These are phyloP conservation scores for Blastocystis sp. DNA, from an alignment of 352 stramenopile species.

Conservation along the genomic window DNA sequence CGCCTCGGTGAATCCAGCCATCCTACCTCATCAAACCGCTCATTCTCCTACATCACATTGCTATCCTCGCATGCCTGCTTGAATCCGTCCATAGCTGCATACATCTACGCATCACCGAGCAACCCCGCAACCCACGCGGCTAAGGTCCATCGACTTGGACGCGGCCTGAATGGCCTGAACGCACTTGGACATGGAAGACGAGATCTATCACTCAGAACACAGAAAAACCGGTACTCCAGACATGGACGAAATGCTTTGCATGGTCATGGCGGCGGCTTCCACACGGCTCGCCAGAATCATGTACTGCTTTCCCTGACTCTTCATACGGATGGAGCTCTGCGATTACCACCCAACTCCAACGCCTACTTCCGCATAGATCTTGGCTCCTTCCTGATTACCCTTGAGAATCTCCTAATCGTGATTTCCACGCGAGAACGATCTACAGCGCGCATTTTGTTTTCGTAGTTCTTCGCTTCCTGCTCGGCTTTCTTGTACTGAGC, in stretches of 20 bases:
- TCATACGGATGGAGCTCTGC: constrained; percentile 24
- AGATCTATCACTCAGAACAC: not conserved
- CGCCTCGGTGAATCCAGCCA: not conserved
- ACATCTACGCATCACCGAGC: constrained; percentile 5
- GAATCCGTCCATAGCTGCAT: constrained; percentile 36
- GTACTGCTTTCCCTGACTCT: constrained; percentile 28
- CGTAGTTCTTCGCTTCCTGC: constrained; percentile 1
- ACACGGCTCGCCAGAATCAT: constrained; percentile 23
- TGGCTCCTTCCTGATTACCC: constrained; percentile 36
- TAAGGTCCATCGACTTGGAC: not conserved
- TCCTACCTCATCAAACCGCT: not conserved
- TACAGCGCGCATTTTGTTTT: constrained; percentile 23
- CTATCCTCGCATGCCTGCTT: constrained; percentile 41
- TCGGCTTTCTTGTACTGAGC: constrained; percentile 24
- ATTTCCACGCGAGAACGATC: not conserved
- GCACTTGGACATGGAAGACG: not conserved
- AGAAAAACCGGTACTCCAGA: not conserved
- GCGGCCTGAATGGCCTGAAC: constrained; percentile 15
- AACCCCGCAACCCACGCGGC: not conserved
- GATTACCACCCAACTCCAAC: not conserved
- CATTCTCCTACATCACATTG: not conserved
- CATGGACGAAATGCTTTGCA: constrained; percentile 3
- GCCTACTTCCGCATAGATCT: constrained; percentile 20
- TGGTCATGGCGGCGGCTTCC: constrained; percentile 15
- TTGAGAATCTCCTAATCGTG: constrained; percentile 27